A percentile compares a stretch with the other conserved stretches of the same genome.
phyloP scores from a whole-genome alignment of 2,329 filamentous ascomycete species.

The Diplodia sapinea region DNA sequence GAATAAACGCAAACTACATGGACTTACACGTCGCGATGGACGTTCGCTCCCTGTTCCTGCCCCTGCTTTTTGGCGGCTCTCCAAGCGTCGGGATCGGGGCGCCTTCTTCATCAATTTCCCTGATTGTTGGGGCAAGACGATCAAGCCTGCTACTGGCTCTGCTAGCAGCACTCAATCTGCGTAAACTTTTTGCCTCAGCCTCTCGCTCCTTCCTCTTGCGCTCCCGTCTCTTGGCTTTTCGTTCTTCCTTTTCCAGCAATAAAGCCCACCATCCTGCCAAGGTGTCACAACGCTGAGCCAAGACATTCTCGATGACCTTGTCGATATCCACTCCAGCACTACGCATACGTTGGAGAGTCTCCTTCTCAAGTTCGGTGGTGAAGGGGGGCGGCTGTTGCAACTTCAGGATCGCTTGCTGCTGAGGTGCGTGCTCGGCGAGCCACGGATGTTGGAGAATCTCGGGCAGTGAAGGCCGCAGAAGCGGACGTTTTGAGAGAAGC shows the following conservation, averaged over 20 bases:
- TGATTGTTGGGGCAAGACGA: constrained; percentile 75
- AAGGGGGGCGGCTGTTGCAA: constrained; percentile 82
- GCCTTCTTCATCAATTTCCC: constrained; percentile 80
- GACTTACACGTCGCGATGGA: constrained; percentile 40
- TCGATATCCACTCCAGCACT: constrained; percentile 94
- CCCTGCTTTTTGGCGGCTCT: constrained; percentile 71
- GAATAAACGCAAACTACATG: constrained; percentile 36
- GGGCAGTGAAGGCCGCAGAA: constrained; percentile 78
- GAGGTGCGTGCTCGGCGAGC: constrained; percentile 81
- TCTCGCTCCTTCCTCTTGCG: constrained; percentile 86
- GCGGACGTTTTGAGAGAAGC: constrained; percentile 87
- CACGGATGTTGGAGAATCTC: constrained; percentile 91
- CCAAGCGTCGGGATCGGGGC: constrained; percentile 54
- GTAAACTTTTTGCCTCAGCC: constrained; percentile 75
- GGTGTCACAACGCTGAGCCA: constrained; percentile 86
- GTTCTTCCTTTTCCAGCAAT: constrained; percentile 89
- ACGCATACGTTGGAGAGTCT: constrained; percentile 89
- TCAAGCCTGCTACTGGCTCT: constrained; percentile 88
- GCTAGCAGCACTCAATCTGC: constrained; percentile 86
- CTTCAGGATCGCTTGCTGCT: constrained; percentile 88
- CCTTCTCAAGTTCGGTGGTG: constrained; percentile 83
- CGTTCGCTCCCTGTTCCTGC: constrained; percentile 75
- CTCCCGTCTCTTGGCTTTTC: constrained; percentile 81
- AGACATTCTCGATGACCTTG: constrained; percentile 89
- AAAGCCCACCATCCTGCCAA: constrained; percentile 96